Conservation (phyloP, 1,284 basidiomycete genomes). For the Mycosarcoma maydis region DNA sequence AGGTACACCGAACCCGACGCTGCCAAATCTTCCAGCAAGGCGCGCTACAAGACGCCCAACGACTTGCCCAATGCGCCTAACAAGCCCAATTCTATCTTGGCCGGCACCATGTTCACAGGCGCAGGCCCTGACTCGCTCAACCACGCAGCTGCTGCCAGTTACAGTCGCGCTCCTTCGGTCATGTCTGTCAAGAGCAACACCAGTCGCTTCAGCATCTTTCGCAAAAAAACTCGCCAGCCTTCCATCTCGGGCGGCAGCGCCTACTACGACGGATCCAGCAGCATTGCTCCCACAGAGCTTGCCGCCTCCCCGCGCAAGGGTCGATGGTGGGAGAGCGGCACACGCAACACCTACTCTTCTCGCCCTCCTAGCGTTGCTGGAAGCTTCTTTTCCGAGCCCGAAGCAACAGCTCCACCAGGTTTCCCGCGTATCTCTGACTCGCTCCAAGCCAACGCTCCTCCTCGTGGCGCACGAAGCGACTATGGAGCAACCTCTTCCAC, state of each 20-base stretch:
- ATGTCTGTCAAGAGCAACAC: constrained; percentile 48
- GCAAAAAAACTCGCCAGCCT: constrained; percentile 30
- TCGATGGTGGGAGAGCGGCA: constrained; percentile 56
- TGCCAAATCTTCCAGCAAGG: constrained; percentile 16
- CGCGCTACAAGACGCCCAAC: constrained; percentile 27
- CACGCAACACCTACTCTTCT: constrained; percentile 33
- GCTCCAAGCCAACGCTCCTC: constrained; percentile 8
- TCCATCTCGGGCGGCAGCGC: constrained; percentile 43
- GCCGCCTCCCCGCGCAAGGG: constrained; percentile 23
- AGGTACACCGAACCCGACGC: constrained; percentile 51
- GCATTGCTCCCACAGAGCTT: constrained; percentile 37
- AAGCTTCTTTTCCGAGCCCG: constrained; percentile 59
- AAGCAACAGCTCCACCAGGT: constrained; percentile 11
- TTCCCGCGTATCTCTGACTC: constrained; percentile 28
- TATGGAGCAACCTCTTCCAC: constrained; percentile 34
- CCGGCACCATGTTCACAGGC: constrained; percentile 53
- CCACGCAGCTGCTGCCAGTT: constrained; percentile 2
- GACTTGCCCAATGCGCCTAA: constrained; percentile 58
- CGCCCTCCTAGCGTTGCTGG: constrained; percentile 54
- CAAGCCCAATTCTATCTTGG: constrained; percentile 48
- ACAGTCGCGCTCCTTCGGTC: constrained; percentile 41
- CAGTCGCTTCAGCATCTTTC: constrained; percentile 48
- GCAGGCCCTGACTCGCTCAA: constrained; percentile 25
- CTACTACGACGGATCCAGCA: constrained; percentile 46
- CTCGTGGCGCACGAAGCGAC: constrained; percentile 44